Conservation (phyloP, 768 basidiomycete genomes). For the Macrolepiota fuliginosa region DNA sequence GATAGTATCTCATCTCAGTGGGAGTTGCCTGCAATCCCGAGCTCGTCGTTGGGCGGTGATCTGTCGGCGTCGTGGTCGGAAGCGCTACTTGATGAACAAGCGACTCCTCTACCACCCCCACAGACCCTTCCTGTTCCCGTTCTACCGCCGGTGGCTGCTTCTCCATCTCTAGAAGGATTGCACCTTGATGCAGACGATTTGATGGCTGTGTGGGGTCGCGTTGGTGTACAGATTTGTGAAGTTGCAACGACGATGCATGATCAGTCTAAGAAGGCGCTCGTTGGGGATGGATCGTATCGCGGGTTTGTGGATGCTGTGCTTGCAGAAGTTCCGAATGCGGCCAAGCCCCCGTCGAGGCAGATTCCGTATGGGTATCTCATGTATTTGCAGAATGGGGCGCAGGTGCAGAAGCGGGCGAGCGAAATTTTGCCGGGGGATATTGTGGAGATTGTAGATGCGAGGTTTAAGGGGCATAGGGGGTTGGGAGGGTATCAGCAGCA, state of each 20-base stretch:
- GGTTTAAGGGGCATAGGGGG: slow-evolving; percentile 76
- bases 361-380: slow-evolving; percentile 67
- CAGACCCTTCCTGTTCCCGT: slow-evolving; percentile 12
- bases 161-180: slow-evolving; percentile 24
- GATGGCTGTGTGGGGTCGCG: slow-evolving; percentile 64
- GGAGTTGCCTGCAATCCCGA: slow-evolving; percentile 65
- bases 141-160: slow-evolving; percentile 4
- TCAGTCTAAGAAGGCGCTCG: slow-evolving; percentile 71
- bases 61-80: slow-evolving; percentile 68
- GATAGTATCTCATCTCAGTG: slow-evolving; percentile 51
- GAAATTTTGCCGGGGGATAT: slow-evolving; percentile 90
- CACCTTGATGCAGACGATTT: slow-evolving; percentile 62
- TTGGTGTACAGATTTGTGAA: slow-evolving; percentile 74
- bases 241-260: slow-evolving; percentile 66
- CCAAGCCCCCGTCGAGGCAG: slow-evolving; percentile 27
- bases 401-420: slow-evolving; percentile 70
- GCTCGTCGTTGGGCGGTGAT: slow-evolving; percentile 40
- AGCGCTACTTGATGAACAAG: slow-evolving; percentile 16
- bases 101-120: slow-evolving; percentile 18
- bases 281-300: slow-evolving; percentile 82
- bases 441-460: slow-evolving; percentile 70
- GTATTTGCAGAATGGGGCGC: slow-evolving; percentile 63
- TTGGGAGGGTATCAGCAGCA: slow-evolving; percentile 69
- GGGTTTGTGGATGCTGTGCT: slow-evolving; percentile 76
- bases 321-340: slow-evolving; percentile 61